Evolutionary conservation across 345 rosid genomes (phyloP), one percentile per base, ranked within the genome.

Genomic region (Fremontodendron californicum): DNA sequence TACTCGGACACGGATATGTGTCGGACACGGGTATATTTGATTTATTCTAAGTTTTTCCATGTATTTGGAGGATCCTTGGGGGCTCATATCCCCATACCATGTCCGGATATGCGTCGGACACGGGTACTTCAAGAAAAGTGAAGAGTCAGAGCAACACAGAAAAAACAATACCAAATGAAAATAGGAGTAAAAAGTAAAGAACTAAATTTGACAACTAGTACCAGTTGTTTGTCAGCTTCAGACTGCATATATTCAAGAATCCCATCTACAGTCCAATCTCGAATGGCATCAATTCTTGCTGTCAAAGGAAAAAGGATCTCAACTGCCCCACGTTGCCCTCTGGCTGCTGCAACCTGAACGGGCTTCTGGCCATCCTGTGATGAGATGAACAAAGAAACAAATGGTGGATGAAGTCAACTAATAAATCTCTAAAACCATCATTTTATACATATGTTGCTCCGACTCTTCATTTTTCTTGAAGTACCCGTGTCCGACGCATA

Each of bases 361-460:
- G 97, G 91, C 87, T 85, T 93, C 82, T 83, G 91, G 43, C 92
- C 94, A 78, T 93, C 96, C 99, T 95, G 90, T 39, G 55, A 74
- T 23, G 79, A 64, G 78, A 77, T 51, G 39, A 33, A 74, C 21
- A 51, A 37, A 77, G 12, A 0, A 49, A 75, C 73, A 74, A 43
- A 58, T 48, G 12, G 57, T 8, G 35, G 51, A 72, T 71, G 35
- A 48, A 39, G 15, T 70, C 60, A 77, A 94, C 35, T 54, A 29
- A 72, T 51, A 75, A 48, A 25, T 39, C 71, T 37, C 37, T 51
- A 49, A 61, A 69, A 35, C 63, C 13, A 29, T 23, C 18, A n/a
- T 9, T 37, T 39, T 6, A n/a, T n/a, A n/a, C n/a, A n/a, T n/a
- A n/a, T n/a, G n/a, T n/a, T n/a, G n/a, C n/a, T n/a, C n/a, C n/a